Evolutionary conservation across 208 protist genomes (phyloP), one percentile per base, ranked within the genome.

Genomic region (Borovskyia barvae): DNA sequence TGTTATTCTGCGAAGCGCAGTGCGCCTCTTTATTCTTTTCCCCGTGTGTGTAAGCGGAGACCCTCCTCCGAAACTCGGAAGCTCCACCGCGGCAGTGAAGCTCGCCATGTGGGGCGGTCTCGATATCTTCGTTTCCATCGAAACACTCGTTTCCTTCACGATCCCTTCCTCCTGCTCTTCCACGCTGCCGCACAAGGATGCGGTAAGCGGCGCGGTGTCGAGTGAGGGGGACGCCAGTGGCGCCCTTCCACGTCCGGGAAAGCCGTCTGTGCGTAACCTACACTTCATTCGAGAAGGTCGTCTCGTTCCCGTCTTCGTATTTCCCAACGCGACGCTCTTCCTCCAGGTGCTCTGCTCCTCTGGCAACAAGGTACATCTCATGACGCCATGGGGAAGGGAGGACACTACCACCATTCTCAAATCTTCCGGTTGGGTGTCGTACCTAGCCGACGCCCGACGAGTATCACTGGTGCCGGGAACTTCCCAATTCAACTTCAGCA

Each of bases 111-210:
- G 72, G 75, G 57, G 69, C 24, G 78, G 77, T 28, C 53, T 88
- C 33, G 67, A 82, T n/a, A 90, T 89, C 46, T 93, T 87, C 39
- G 76, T 90, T 51, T 72, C 64, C 26, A 60, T 75, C 1, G 76
- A 90, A 48, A 71, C 75, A 3, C 73, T 93, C 30, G 58, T 87
- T 2, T 65, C 66, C 6, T 77, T 84, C 49, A 40, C 47, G 29
- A 35, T 70, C 8, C 63, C 63, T 1, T 4, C 53, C 0, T 45
- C 28, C 30, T n/a, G n/a, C 48, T 70, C 24, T 29, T 11, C 17
- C 33, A 14, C 19, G 33, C 20, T 22, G 29, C 35, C 20, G 37
- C 60, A n/a, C 12, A 30, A 3, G n/a, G 5, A 6, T n/a, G 28
- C 36, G 25, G 24, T n/a, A 33, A n/a, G 22, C 24, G n/a, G 9